phyloP scores from a whole-genome alignment of 2,329 filamentous ascomycete species.

The Leptographium flavum region DNA sequence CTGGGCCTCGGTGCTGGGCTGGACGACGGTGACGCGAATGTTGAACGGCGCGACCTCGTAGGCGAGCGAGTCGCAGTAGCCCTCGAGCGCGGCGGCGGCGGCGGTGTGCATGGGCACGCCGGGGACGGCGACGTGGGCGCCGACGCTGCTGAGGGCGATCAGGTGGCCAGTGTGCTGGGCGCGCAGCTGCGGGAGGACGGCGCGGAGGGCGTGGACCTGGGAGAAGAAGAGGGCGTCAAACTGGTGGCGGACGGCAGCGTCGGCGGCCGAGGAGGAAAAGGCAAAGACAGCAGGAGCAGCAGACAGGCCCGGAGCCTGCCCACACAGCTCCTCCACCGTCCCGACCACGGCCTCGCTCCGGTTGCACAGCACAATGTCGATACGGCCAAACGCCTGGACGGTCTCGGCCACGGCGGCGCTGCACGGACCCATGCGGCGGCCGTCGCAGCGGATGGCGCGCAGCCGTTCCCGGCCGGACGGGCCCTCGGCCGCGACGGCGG shows the following conservation, averaged over 20 bases:
- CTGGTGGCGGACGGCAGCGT: slow-evolving; percentile 73
- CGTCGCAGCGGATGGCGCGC: slow-evolving; percentile 49
- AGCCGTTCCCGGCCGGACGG: slow-evolving; percentile 70
- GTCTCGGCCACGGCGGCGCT: slow-evolving; percentile 79
- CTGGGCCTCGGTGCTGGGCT: slow-evolving; percentile 86
- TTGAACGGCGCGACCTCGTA: slow-evolving; percentile 97
- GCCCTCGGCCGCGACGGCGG: slow-evolving; percentile 24
- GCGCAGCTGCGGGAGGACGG: slow-evolving; percentile 66
- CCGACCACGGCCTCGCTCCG: slow-evolving; percentile 82
- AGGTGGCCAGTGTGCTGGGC: slow-evolving; percentile 76
- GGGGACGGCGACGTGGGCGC: slow-evolving; percentile 83
- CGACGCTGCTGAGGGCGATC: slow-evolving; percentile 77
- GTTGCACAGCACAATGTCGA: slow-evolving; percentile 85
- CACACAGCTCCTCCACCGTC: slow-evolving; percentile 85
- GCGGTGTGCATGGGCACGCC: slow-evolving; percentile 85
- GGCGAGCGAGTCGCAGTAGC: slow-evolving; percentile 86
- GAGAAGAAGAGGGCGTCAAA: slow-evolving; percentile 94
- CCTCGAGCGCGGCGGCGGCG: slow-evolving; percentile 87
- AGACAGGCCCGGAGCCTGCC: too few relatives aligned
- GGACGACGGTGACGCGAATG: slow-evolving; percentile 87
- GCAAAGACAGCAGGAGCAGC: too few relatives aligned
- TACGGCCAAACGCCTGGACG: slow-evolving; percentile 65
- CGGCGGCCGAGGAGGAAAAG: too few relatives aligned
- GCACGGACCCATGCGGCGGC: slow-evolving; percentile 52
- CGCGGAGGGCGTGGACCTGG: slow-evolving; percentile 91